Conservation (phyloP, 352 stramenopile species). For the Achlya hypogyna region DNA sequence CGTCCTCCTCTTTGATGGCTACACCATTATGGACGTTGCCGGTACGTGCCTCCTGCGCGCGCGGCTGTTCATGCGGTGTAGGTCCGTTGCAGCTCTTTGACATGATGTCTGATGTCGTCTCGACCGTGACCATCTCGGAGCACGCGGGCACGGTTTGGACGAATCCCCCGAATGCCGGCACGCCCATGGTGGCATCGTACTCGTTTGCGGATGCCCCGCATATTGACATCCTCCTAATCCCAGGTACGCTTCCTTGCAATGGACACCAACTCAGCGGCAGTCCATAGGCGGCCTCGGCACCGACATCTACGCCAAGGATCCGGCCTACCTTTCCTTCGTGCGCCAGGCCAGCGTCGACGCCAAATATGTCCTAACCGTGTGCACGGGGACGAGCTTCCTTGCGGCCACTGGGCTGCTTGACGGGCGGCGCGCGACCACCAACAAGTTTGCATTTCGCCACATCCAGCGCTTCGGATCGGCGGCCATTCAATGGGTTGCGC, state of each 20-base stretch:
- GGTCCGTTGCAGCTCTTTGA: conserved; percentile 6
- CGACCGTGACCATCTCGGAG: neutral
- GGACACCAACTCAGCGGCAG: too few species aligned
- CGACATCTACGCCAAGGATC: neutral
- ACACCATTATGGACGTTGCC: neutral
- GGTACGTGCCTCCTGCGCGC: neutral
- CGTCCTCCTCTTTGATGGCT: conserved; percentile 1
- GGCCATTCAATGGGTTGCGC: conserved; percentile 37
- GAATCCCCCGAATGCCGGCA: neutral
- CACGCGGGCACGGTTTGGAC: neutral
- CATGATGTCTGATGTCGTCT: neutral
- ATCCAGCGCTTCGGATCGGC: conserved; percentile 19
- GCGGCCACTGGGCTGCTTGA: conserved; percentile 36
- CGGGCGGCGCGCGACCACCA: conserved; percentile 43
- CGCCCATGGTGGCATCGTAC: neutral
- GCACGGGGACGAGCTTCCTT: conserved; percentile 41
- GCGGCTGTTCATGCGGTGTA: neutral
- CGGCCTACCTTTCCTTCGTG: neutral
- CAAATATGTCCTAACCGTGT: conserved; percentile 41
- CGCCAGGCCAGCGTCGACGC: neutral
- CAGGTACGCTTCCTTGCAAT: neutral
- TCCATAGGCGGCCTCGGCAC: neutral
- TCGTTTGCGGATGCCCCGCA: neutral
- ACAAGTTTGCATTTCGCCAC: conserved; percentile 42
- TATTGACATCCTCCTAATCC: neutral